Evolutionary conservation across 345 rosid genomes (phyloP).

Genomic region (Gossypioides kirkii): DNA sequence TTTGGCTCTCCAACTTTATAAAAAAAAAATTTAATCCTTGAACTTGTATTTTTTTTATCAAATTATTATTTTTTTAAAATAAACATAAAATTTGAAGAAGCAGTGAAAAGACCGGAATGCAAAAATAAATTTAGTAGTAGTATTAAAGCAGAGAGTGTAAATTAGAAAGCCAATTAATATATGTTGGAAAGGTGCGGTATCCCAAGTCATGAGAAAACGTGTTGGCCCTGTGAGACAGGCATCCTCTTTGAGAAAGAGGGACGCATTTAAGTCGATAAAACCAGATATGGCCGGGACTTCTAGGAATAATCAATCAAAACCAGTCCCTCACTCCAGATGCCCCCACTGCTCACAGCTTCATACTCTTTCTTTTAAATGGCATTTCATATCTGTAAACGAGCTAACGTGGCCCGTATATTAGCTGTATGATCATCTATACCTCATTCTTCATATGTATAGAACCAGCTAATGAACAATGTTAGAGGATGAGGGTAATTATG

Average conservation of each 20-base stretch:
- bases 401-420: too few species aligned
- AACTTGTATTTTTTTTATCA: too few species aligned
- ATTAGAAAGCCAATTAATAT: background rate
- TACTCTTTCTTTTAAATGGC: too few species aligned
- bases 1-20: too few species aligned
- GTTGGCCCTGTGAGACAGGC: constrained; percentile 43
- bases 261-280: constrained; percentile 44
- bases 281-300: constrained; percentile 21
- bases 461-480: background rate
- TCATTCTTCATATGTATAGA: background rate
- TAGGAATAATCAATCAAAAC: constrained; percentile 42
- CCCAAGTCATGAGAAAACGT: constrained; percentile 29
- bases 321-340: background rate
- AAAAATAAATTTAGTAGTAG: too few species aligned
- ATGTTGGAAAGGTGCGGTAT: constrained; percentile 11
- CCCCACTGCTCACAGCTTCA: too few species aligned
- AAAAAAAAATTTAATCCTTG: too few species aligned
- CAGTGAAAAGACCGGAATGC: background rate
- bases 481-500: background rate
- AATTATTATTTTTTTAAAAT: too few species aligned
- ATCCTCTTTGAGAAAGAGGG: constrained; percentile 43
- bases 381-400: too few species aligned
- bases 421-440: too few species aligned
- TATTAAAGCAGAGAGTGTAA: too few species aligned
- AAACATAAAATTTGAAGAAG: background rate